Evolutionary conservation across 2,329 filamentous ascomycete genomes (phyloP), one percentile per base, ranked within the genome.

Genomic region (Trichocomaceae sp.): DNA sequence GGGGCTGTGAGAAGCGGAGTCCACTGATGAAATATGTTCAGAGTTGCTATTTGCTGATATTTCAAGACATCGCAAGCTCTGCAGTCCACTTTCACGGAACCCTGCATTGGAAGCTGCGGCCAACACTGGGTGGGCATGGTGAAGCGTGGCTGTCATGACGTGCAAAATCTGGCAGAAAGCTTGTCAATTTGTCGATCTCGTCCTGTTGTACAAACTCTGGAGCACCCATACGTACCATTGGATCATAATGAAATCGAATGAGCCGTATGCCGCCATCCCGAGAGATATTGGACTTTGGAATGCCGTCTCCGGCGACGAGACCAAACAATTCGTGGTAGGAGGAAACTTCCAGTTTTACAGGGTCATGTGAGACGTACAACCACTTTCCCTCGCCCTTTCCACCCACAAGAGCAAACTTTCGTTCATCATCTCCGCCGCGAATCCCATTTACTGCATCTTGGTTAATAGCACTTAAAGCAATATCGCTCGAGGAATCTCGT

Each of bases 161-260:
- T 97, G 92, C 0, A 97, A 81, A 61, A 96, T 96, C 91, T 95
- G 59, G 2, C n/a, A 35, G 17, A 47, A 49, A 33, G 26, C 17
- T n/a, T 48, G 50, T 47, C 26, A 26, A 23, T 33, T 13, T 52
- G 6, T 29, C 37, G 15, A 19, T 19, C 4, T 9, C n/a, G 4
- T 35, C 15, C 15, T 31, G 46, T 17, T 48, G 10, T 3, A 29
- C 2, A 37, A 26, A 35, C 55, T 47, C n/a, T 47, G 46, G 31
- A 35, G 13, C 5, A 26, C 9, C 7, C 46, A 49, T 33, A 69
- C 83, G 67, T 79, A 95, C 91, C 90, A 96, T 90, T 4, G 91
- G 90, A 69, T 96, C 91, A 66, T 95, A 96, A 71, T 95, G 93
- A 73, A 96, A 88, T 70, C 92, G 89, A 50, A 96, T 77, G 58